Evolutionary conservation across 2,329 filamentous ascomycete genomes (phyloP), one percentile per base, ranked within the genome.

Genomic region (Penicillium corylophilum): DNA sequence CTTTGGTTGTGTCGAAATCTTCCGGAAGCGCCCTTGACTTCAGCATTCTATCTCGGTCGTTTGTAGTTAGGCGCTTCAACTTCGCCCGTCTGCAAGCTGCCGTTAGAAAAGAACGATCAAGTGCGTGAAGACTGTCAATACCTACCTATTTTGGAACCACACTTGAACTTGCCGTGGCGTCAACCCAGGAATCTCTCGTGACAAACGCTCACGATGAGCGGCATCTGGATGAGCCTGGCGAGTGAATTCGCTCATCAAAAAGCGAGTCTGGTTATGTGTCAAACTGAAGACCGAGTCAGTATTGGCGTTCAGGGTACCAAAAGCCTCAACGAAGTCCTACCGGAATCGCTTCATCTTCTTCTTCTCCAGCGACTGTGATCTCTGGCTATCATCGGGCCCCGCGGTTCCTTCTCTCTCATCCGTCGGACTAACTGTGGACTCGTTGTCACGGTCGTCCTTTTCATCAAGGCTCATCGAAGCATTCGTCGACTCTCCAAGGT

Each of bases 141-240:
- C 80, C 63, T 81, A 96, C 92, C 92, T 84, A 74, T 97, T 97
- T 73, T 97, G 92, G 74, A 97, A 97, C 93, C 92, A 97, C 44
- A 97, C 92, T 72, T 97, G 92, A 22, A 97, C 93, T 70, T 97
- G 92, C 55, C 92, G 84, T 33, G 92, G 90, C 64, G 89, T 96
- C 44, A 97, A 75, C 1, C 92, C 93, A 28, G 93, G 92, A 41
- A 97, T 96, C 69, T 96, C 90, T 57, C 88, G 80, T 4, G 92
- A 93, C 33, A 97, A 78, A 42, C 90, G 82, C 69, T 96, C 92
- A 56, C 92, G 82, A 71, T 96, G 91, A 42, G 89, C 89, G 36
- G 92, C 92, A 74, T 97, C 92, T 7, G 92, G 92, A 69, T 96
- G 92, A 22, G 92, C 90, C 69, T 97, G 91, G 64, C 94, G 91